Evolutionary conservation across 768 basidiomycete genomes (phyloP).

Genomic region (Suillus sp.): DNA sequence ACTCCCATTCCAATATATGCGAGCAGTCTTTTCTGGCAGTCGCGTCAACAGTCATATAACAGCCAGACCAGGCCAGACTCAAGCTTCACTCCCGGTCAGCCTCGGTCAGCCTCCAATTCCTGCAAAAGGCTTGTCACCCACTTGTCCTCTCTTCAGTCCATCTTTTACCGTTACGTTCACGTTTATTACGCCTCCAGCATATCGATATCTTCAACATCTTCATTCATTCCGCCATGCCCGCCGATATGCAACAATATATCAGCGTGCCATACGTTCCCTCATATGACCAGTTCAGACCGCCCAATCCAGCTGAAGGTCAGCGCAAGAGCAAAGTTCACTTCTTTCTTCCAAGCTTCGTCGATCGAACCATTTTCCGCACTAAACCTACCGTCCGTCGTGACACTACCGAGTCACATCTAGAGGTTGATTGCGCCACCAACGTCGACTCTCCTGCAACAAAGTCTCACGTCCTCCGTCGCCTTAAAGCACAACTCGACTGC

Average conservation of each 20-base stretch:
- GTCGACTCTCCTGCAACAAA: background rate
- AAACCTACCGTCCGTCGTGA: background rate
- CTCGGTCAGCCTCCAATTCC: background rate
- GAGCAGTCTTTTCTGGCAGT: background rate
- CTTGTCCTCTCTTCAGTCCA: background rate
- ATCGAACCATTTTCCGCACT: background rate
- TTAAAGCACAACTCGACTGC: background rate
- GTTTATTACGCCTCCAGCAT: background rate
- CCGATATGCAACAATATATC: background rate
- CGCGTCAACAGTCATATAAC: background rate
- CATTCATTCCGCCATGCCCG: background rate
- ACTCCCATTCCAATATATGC: background rate
- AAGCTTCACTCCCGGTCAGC: background rate
- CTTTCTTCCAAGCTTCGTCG: slow-evolving; percentile 5
- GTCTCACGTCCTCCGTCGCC: background rate
- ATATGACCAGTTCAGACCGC: background rate
- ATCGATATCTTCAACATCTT: background rate
- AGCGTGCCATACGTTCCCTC: background rate
- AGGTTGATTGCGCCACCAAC: background rate
- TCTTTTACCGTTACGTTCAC: background rate
- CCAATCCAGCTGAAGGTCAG: background rate
- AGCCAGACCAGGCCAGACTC: background rate
- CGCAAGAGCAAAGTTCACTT: background rate
- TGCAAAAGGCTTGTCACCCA: background rate
- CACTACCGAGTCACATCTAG: background rate